Evolutionary conservation across 805 yeast species (phyloP).

Genomic region (Cyberlindnera misumaiensis): DNA sequence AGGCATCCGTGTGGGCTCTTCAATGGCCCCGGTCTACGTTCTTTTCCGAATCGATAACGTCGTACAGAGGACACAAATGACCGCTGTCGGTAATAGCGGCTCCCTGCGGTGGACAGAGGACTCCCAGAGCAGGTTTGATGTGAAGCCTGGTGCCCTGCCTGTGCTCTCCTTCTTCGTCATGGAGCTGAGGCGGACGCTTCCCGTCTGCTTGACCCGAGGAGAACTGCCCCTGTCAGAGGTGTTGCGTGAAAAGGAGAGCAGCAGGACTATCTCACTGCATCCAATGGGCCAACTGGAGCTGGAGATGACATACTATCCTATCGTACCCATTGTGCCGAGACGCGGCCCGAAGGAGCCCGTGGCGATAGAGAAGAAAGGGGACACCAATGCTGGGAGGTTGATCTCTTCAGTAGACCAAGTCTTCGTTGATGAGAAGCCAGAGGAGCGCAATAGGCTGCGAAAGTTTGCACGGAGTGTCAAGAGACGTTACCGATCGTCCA

Average conservation of each 20-base stretch:
- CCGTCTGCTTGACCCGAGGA: conserved; percentile 13
- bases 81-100: background rate
- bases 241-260: conserved; percentile 10
- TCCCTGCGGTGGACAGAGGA: conserved; percentile 16
- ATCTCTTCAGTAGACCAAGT: conserved; percentile 20
- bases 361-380: background rate
- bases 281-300: conserved; percentile 16
- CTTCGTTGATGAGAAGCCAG: conserved; percentile 17
- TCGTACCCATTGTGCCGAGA: conserved; percentile 19
- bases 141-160: conserved; percentile 11
- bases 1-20: conserved; percentile 4
- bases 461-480: conserved; percentile 15
- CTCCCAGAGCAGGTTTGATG: conserved; percentile 21
- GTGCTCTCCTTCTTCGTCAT: conserved; percentile 13
- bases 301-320: conserved; percentile 20
- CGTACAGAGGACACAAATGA: conserved; percentile 11
- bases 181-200: conserved; percentile 10
- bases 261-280: conserved; percentile 9
- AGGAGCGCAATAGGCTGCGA: conserved; percentile 16
- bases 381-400: conserved; percentile 5
- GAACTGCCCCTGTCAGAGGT: conserved; percentile 13
- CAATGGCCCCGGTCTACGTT: conserved; percentile 9
- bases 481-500: conserved; percentile 15
- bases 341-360: too few relatives aligned
- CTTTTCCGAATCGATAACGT: conserved; percentile 18